Base-by-base conservation (phyloP, 2,329 filamentous ascomycete species). In the Fusarium floridanum region DNA sequence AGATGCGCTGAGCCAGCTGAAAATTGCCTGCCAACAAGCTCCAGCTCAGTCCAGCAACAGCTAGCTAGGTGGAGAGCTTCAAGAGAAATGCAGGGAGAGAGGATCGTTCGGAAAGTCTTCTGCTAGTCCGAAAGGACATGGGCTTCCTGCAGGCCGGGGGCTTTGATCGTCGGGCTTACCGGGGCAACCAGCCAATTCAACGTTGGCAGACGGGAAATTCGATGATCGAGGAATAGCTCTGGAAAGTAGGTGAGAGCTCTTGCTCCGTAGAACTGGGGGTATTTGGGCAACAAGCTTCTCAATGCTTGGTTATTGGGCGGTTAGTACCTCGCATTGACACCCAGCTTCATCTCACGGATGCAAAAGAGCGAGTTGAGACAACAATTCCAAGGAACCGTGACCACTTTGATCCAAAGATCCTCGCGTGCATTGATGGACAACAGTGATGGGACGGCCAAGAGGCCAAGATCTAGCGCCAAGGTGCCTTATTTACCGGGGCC, bases 181-280 rank as follows among this genome's bases (percentile, higher is more conserved):
- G 32, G 22, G 43, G 56, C 53, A 59, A 48, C 64, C 34, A 48
- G 48, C 36, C 53, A 66, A 64, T 70, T 62, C 61, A 60, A 73
- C 74, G 36, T 66, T 53, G 43, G 22, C 32, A n/a, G 50, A 48
- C 65, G 34, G 64, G 61, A 39, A 74, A 69, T 72, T 64, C 9
- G 50, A 60, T 22, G 22, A 14, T 43, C 16, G 39, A 56, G 17
- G 34, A 56, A 65, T 59, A 61, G 34, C 39, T 45, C 63, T 74
- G 56, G 29, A 60, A 29, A 27, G 22, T 37, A 22, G 36, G 37
- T 50, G 39, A 62, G 36, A 22, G 37, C 24, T 32, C 20, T 27
- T 16, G 24, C 27, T 45, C 17, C 32, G 17, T 24, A 9, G 41
- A 55, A 22, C 22, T 24, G 20, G 48, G 6, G 27, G 48, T 53